phyloP scores from a whole-genome alignment of 2,329 filamentous ascomycete genomes.

The Pseudogymnoascus sp. region DNA sequence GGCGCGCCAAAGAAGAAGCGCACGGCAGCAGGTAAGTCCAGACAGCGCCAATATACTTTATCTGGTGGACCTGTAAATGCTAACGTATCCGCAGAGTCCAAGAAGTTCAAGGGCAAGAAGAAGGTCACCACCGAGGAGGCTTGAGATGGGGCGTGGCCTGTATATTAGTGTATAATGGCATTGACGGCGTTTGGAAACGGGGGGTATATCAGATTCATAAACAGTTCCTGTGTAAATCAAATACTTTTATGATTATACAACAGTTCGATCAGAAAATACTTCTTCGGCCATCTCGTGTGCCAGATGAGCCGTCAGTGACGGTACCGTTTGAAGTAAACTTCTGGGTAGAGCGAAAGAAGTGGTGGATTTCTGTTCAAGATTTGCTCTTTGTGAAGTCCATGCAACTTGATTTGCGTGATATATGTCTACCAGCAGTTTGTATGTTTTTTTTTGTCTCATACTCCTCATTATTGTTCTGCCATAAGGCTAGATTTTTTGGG shows the following conservation, averaged over 20 bases:
- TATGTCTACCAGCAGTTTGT: neutral
- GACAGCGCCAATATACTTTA: neutral
- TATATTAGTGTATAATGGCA: conserved; percentile 25
- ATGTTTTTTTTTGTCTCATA: neutral
- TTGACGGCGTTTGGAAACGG: conserved; percentile 26
- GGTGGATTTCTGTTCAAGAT: neutral
- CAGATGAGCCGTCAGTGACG: neutral
- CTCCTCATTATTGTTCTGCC: neutral
- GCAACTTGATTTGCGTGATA: neutral
- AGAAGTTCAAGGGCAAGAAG: conserved; percentile 42
- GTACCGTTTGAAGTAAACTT: neutral
- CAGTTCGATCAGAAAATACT: neutral
- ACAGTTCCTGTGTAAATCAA: conserved; percentile 6
- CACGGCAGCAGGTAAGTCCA: conserved; percentile 38
- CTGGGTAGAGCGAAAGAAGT: neutral
- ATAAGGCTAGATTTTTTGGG: neutral
- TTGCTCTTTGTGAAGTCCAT: neutral
- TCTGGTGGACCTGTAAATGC: conserved; percentile 4
- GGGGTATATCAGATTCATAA: conserved; percentile 16
- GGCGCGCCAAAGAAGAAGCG: conserved; percentile 85
- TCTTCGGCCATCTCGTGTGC: neutral
- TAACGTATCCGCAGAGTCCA: conserved; percentile 33
- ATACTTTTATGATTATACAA: conserved; percentile 2
- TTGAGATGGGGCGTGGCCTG: conserved; percentile 14
- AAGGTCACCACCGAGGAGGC: conserved; percentile 22